Percentiles rank a stretch among this genome's conserved stretches.
Evolutionary conservation across 2,329 filamentous ascomycete species (phyloP).

Genomic region (Graphilbum sp.): DNA sequence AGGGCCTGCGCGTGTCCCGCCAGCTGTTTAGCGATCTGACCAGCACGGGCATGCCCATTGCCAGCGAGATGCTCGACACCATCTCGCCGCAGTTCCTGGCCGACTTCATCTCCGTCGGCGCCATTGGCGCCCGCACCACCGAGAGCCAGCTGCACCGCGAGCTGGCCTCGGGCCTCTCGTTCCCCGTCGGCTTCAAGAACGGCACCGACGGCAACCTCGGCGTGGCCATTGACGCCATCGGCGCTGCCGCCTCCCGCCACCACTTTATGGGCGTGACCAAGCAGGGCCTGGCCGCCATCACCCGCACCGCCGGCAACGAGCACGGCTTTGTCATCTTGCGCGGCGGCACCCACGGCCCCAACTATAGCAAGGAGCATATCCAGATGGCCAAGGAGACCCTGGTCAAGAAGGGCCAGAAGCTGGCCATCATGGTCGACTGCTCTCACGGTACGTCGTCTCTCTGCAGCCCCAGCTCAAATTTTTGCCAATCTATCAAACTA

Average conservation of each 20-base stretch:
- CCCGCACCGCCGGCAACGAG: slow-evolving; percentile 82
- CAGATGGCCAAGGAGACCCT: slow-evolving; percentile 61
- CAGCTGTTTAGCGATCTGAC: slow-evolving; percentile 91
- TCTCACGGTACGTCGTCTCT: slow-evolving; percentile 55
- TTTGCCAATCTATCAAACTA: too few species aligned
- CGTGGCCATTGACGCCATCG: slow-evolving; percentile 92
- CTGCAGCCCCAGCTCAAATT: too few species aligned
- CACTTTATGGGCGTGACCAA: slow-evolving; percentile 99
- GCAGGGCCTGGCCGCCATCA: slow-evolving; percentile 89
- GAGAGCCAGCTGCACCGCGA: slow-evolving; percentile 95
- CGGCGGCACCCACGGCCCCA: slow-evolving; percentile 81
- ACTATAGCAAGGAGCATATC: slow-evolving; percentile 80
- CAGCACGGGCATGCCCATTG: slow-evolving; percentile 76
- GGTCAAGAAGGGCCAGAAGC: slow-evolving; percentile 64
- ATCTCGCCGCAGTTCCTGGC: slow-evolving; percentile 97
- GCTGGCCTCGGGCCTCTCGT: slow-evolving; percentile 83
- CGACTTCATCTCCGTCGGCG: slow-evolving; percentile 87
- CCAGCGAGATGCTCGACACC: slow-evolving; percentile 95
- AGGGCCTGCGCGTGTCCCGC: slow-evolving; percentile 81
- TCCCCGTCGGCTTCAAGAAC: slow-evolving; percentile 99
- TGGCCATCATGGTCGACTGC: slow-evolving; percentile 96
- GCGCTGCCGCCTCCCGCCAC: slow-evolving; percentile 67
- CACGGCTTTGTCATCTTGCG: slow-evolving; percentile 95
- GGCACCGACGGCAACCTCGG: slow-evolving; percentile 84
- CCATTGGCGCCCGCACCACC: slow-evolving; percentile 89